Evolutionary conservation across 257 asterid genomes (phyloP).

Genomic region (Penstemon eatonii): DNA sequence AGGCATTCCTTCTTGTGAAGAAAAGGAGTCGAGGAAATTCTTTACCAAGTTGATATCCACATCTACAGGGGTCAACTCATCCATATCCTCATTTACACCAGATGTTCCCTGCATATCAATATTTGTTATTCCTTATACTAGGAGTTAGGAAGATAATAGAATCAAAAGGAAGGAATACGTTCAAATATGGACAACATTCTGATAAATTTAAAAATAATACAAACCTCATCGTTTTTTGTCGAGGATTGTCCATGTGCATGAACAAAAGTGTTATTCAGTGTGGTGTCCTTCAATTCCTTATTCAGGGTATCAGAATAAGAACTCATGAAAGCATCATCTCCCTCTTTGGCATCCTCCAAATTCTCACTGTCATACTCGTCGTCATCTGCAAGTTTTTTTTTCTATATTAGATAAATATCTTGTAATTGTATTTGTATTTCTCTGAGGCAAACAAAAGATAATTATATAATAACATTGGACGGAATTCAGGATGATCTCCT

Average conservation of each 20-base stretch:
- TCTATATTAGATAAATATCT: neutral
- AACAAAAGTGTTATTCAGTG: constrained; percentile 67
- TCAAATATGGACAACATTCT: neutral
- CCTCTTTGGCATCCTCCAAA: constrained; percentile 52
- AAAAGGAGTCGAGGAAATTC: constrained; percentile 74
- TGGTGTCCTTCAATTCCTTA: constrained; percentile 74
- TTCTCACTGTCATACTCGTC: constrained; percentile 55
- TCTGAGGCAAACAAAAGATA: neutral
- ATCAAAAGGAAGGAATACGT: neutral
- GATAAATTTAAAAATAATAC: constrained; percentile 3
- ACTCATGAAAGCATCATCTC: constrained; percentile 59
- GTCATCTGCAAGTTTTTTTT: constrained; percentile 55
- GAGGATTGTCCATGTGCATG: constrained; percentile 54
- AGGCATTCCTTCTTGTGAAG: constrained; percentile 87
- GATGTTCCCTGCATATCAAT: constrained; percentile 59
- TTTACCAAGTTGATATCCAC: constrained; percentile 90
- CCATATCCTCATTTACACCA: constrained; percentile 53
- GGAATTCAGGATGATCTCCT: neutral
- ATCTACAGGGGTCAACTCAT: constrained; percentile 79
- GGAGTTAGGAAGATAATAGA: neutral
- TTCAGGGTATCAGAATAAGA: constrained; percentile 71
- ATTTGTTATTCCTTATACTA: neutral
- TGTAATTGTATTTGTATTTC: constrained; percentile 17
- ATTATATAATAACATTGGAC: neutral
- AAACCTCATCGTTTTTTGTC: constrained; percentile 69